Evolutionary conservation across 1,284 basidiomycete species (phyloP).

Genomic region (Bondarzewia mesenterica): DNA sequence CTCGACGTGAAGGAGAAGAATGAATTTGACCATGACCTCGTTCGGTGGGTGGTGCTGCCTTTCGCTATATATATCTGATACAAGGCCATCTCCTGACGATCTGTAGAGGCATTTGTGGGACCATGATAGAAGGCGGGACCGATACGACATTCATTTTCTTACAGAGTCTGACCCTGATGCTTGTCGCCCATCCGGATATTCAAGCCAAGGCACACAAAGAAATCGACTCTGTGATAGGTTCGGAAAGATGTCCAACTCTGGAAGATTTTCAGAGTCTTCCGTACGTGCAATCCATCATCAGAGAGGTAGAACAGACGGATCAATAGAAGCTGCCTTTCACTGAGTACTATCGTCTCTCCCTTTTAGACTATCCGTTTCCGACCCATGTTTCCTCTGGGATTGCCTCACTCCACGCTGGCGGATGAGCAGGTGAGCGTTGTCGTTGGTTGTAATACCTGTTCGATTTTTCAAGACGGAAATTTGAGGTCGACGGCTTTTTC

Average conservation of each 20-base stretch:
- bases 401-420: background rate
- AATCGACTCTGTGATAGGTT: background rate
- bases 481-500: background rate
- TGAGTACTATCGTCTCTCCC: background rate
- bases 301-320: background rate
- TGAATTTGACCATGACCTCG: too few relatives aligned
- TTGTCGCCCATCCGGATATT: background rate
- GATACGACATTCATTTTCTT: background rate
- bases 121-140: background rate
- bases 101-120: background rate
- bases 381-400: background rate
- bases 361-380: background rate
- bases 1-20: background rate
- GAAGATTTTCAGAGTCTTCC: background rate
- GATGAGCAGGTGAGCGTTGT: background rate
- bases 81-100: background rate
- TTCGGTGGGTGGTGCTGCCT: too few relatives aligned
- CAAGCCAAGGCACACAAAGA: background rate
- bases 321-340: background rate
- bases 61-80: background rate
- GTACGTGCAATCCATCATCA: slow-evolving; percentile 1
- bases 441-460: background rate
- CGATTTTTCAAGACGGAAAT: background rate
- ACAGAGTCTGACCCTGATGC: background rate
- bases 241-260: background rate